Evolutionary conservation across 2,329 filamentous ascomycete genomes (phyloP).

Genomic region (Scedosporium apiospermum): DNA sequence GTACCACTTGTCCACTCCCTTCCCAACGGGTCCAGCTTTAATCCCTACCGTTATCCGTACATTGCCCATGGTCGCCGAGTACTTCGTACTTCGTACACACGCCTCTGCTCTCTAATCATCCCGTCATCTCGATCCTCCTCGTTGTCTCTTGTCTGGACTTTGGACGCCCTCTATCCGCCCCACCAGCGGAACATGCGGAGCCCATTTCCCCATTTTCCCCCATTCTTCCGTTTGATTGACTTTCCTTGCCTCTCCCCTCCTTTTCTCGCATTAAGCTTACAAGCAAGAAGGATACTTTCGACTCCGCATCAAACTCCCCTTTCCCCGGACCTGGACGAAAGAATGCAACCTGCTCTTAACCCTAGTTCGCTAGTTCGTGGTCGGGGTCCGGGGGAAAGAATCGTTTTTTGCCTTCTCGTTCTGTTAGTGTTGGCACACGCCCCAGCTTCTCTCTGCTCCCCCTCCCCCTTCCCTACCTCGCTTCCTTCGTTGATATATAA

Average conservation of each 20-base stretch:
- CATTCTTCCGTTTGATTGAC: slow-evolving; percentile 3
- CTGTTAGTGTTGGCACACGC: background rate
- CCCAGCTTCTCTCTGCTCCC: background rate
- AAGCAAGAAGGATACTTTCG: background rate
- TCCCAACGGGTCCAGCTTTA: background rate
- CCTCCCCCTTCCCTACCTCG: background rate
- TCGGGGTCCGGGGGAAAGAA: background rate
- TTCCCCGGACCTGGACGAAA: slow-evolving; percentile 1
- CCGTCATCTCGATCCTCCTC: background rate
- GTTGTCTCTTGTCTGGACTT: background rate
- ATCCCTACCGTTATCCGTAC: background rate
- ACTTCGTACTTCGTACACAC: background rate
- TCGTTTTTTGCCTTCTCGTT: background rate
- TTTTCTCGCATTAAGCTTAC: background rate
- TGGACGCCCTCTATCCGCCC: background rate
- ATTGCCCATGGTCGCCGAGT: background rate
- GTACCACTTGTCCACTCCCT: background rate
- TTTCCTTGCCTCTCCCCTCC: background rate
- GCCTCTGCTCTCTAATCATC: background rate
- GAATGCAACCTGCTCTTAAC: background rate
- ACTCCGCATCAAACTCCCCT: background rate
- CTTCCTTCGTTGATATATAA: background rate
- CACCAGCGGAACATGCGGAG: background rate
- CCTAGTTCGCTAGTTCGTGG: background rate
- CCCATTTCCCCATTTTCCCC: background rate